Base-by-base conservation (phyloP, 1,284 basidiomycete genomes). In the Leccinum fallax region DNA sequence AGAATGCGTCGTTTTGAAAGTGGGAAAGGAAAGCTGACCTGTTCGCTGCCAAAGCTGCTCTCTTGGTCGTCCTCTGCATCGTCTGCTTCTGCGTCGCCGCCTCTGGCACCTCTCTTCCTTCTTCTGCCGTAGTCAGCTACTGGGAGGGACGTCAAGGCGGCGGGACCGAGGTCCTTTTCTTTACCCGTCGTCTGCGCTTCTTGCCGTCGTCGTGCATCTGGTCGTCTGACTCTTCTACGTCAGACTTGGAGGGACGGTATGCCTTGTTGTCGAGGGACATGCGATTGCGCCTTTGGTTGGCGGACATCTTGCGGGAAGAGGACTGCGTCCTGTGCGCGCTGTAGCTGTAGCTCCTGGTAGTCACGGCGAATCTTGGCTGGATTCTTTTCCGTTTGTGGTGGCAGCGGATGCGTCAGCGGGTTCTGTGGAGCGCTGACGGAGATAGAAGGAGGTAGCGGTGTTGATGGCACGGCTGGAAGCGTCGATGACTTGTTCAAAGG, bases 191-290 rank as follows among this genome's bases (percentile, higher is more conserved):
- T 65, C 77, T 81, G 61, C 79, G 80, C 68, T 80, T 85, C 56
- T 80, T 78, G 19, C 78, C 86, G 57, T 84, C 85, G 36, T 84
- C 85, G 11, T 81, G 80, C 32, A 78, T 72, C 53, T 89, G 85
- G 30, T 86, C 87, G 48, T 89, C 86, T 0, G 81, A 82, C 56
- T 82, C 81, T 48, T 90, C 87, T 38, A 82, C 65, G 63, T 88
- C 87, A 4, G 87, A 88, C 61, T 71, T 71, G 0, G 84, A 75
- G 19, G 91, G 92, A 58, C 83, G 83, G 69, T 93, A 93, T 1
- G 90, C 90, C 70, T 89, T 90, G 74, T 93, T 91, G 72, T 93
- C 91, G 40, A 77, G 69, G 0, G 89, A 88, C 63, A 92, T 90
- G 32, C 85, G 83, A 65, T 81, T 82, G 34, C 85, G 83, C 70